Base-by-base conservation (phyloP, 176 grass and related monocot species). In the barley (Hordeum vulgare) region DNA sequence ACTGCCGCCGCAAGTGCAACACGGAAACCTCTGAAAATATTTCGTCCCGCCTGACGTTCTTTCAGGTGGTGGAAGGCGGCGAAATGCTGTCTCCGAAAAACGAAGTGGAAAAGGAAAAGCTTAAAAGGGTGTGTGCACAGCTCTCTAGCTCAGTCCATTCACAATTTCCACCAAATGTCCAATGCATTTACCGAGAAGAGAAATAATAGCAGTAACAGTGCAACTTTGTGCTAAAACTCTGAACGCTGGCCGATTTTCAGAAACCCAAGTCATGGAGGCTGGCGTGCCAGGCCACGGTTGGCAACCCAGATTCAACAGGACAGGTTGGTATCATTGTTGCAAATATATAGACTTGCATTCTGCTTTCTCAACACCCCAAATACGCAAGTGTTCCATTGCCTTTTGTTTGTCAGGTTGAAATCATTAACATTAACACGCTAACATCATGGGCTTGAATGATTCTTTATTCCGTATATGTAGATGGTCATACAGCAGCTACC, bases 231-330 rank as follows among this genome's bases (percentile, higher is more conserved):
- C 47, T 35, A 31, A 61, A 64, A 51, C 80, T 59, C 29, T 77
- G 11, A 51, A 18, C 0, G 15, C 20, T 40, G 5, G 27, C 25
- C 49, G 14, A 49, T 70, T 34, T 80, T 81, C 82, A 98, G 96
- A 90, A 95, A 80, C 89, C 96, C 12, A 96, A 95, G 83, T 87
- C 85, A 21, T 98, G 96, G 96, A 95, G 96, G 81, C 86, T 98
- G 71, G 93, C 96, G 37, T 98, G 96, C 77, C 93, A 95, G 83
- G 89, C 93, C 57, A 86, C 85, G 11, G 96, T 98, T 56, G 96
- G 91, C 41, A 92, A 85, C 14, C 62, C 86, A 57, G 93, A 98
- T 87, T 95, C 96, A 29, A 93, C 83, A 78, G 96, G 96, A 66
- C 90, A 95, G 72, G 96, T 91, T 67, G 37, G 37, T 9, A 2